Evolutionary conservation across 345 rosid species (phyloP).

Genomic region (Brassica cretica): DNA sequence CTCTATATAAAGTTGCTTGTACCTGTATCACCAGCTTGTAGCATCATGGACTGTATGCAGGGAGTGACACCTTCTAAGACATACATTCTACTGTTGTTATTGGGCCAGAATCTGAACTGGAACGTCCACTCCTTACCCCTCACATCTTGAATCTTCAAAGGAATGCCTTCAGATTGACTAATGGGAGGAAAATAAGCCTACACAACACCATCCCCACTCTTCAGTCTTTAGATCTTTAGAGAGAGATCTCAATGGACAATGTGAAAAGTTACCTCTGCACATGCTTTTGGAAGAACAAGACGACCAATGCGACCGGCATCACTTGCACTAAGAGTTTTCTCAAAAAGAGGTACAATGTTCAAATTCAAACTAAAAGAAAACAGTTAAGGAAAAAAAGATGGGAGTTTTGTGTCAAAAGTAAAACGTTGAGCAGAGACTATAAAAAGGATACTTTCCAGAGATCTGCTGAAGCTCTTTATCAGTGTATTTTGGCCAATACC

Average conservation of each 20-base stretch:
- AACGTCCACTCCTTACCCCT: conserved; percentile 93
- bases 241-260: not conserved
- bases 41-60: conserved; percentile 92
- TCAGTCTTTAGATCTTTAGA: conserved; percentile 24
- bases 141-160: conserved; percentile 79
- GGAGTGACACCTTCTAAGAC: conserved; percentile 98
- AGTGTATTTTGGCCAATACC: conserved; percentile 94
- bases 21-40: conserved; percentile 93
- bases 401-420: not conserved
- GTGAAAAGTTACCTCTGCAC: conserved; percentile 72
- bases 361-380: conserved; percentile 58
- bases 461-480: conserved; percentile 89
- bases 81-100: conserved; percentile 98
- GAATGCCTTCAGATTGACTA: conserved; percentile 91
- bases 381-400: conserved; percentile 30
- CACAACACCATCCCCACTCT: conserved; percentile 29
- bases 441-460: conserved; percentile 89
- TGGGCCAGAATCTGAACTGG: conserved; percentile 99
- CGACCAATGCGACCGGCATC: conserved; percentile 99
- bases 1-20: conserved; percentile 13
- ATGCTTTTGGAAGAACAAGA: conserved; percentile 93
- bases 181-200: conserved; percentile 95
- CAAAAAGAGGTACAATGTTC: conserved; percentile 81
- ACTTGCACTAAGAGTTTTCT: conserved; percentile 94
- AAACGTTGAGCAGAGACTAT: not conserved